phyloP scores from a whole-genome alignment of 306 rosid genomes.

The Gillenia trifoliata region DNA sequence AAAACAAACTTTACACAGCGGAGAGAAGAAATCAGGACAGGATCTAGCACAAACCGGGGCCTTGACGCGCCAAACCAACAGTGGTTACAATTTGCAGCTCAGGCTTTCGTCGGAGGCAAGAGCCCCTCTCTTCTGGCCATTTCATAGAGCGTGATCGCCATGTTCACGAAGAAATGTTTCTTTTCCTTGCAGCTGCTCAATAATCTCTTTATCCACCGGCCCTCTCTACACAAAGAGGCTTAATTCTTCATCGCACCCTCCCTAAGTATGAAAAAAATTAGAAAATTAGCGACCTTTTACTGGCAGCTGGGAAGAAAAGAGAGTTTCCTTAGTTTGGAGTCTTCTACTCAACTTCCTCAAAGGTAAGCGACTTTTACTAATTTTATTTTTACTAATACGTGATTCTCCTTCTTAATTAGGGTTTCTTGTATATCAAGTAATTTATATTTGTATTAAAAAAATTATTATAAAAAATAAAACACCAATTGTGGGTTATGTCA shows the following conservation, averaged over 20 bases:
- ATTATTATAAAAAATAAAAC: too few relatives aligned
- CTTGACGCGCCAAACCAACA: neutral
- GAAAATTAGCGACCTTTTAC: conserved; percentile 8
- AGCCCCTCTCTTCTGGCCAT: conserved; percentile 74
- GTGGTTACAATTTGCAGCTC: neutral
- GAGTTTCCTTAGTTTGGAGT: too few relatives aligned
- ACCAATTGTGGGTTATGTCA: too few relatives aligned
- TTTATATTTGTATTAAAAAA: too few relatives aligned
- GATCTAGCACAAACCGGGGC: neutral
- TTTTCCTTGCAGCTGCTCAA: conserved; percentile 68
- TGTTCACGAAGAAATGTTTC: conserved; percentile 82
- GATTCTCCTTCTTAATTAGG: too few relatives aligned
- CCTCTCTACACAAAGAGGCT: conserved; percentile 65
- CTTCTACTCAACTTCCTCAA: too few relatives aligned
- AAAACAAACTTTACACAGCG: too few relatives aligned
- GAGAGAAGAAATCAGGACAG: neutral
- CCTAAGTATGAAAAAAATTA: conserved; percentile 38
- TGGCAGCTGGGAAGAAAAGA: neutral
- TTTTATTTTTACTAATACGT: neutral
- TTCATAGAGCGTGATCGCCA: conserved; percentile 81
- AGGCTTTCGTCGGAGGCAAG: conserved; percentile 34
- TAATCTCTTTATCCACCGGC: conserved; percentile 48
- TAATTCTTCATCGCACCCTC: conserved; percentile 86
- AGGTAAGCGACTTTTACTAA: neutral
- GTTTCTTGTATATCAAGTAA: too few relatives aligned